Base-by-base conservation (phyloP, 2,329 filamentous ascomycete genomes). In the Cucurbitaria berberidis region DNA sequence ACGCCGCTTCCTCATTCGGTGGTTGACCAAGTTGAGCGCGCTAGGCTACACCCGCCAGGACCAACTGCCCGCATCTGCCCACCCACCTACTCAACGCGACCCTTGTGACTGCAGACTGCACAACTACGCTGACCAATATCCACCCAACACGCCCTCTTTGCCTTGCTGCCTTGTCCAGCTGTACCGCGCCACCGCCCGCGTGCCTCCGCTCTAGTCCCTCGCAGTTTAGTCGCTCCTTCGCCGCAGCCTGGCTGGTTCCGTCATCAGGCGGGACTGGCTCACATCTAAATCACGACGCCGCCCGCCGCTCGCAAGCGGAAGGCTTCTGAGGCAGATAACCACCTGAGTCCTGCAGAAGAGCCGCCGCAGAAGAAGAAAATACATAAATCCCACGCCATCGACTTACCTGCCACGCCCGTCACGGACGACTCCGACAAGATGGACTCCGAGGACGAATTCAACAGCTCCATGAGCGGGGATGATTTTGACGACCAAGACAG, bases 381-480 rank as follows among this genome's bases (percentile, higher is more conserved):
- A 6, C 59, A 63, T 26, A 56, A 67, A 41, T 44, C 57, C 22
- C 34, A 51, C 19, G 34, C 53, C 43, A 45, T 55, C 46, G 54
- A 59, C 42, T 68, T 72, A 11, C 72, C 68, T 47, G 69, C 65
- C 42, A 76, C 70, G 24, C 73, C 71, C 47, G 62, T 64, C 34
- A 71, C 72, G 42, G 67, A 62, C 57, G 62, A 68, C 55, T 67
- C 78, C 30, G 78, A 72, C 74, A 84, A 81, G 60, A 97, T 97
- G 93, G 92, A 96, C 79, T 97, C 93, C 8, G 93, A 98, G 67
- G 92, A 97, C 70, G 93, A 97, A 55, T 93, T 93, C 76, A 89
- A 95, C 84, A 96, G 90, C 66, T 86, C 87, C 70, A 82, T 88
- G 66, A 93, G 90, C 36, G 96, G 89, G 70, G 88, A 90, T 60